These are phyloP conservation scores for Pichia sp. DNA, from an alignment of 1,139 yeast genomes.

Conservation along the genomic window DNA sequence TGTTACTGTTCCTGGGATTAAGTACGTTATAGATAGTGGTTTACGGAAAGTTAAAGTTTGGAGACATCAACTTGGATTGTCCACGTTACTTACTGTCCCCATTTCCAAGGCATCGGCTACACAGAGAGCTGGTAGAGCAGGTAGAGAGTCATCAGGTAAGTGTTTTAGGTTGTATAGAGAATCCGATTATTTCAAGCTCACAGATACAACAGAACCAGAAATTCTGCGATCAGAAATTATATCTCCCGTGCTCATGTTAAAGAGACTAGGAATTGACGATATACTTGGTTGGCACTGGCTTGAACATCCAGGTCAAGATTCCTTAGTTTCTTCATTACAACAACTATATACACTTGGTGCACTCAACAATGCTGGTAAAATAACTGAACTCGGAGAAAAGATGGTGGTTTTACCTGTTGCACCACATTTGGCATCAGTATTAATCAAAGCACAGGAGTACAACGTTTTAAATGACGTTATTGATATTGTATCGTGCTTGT, in stretches of 20 bases:
- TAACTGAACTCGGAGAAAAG: slow-evolving; percentile 69
- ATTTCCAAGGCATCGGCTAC: slow-evolving; percentile 91
- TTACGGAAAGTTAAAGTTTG: slow-evolving; percentile 88
- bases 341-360: slow-evolving; percentile 78
- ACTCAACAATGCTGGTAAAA: slow-evolving; percentile 62
- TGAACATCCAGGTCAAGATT: slow-evolving; percentile 77
- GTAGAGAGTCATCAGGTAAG: slow-evolving; percentile 91
- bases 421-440: slow-evolving; percentile 87
- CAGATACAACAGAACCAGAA: slow-evolving; percentile 85
- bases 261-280: slow-evolving; percentile 77
- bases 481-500: slow-evolving; percentile 86
- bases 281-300: slow-evolving; percentile 87
- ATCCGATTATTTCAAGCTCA: slow-evolving; percentile 51
- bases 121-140: slow-evolving; percentile 98
- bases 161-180: slow-evolving; percentile 82
- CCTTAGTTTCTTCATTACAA: slow-evolving; percentile 69
- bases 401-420: slow-evolving; percentile 88
- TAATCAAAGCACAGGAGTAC: slow-evolving; percentile 57
- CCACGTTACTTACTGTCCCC: slow-evolving; percentile 84
- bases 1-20: slow-evolving; percentile 91
- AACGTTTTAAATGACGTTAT: slow-evolving; percentile 61
- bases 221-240: slow-evolving; percentile 81
- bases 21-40: slow-evolving; percentile 89
- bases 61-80: slow-evolving; percentile 86
- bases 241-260: slow-evolving; percentile 75